Base-by-base conservation (phyloP, 306 rosid species). In the Cucurbita argyrosperma region DNA sequence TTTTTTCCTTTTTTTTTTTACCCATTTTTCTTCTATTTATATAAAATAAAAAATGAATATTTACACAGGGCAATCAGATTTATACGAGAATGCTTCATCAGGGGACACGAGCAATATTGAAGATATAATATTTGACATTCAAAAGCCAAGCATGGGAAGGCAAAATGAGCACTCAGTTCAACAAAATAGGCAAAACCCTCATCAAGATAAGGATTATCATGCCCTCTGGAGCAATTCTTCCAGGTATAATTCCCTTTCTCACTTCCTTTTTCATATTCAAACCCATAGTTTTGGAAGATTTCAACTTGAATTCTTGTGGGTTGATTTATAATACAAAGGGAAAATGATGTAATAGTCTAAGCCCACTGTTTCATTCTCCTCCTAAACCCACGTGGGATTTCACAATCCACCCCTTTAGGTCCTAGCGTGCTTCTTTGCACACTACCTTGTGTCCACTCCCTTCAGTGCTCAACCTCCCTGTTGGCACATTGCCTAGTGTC, bases 221-320 rank as follows among this genome's bases (percentile, higher is more conserved):
- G 89, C 84, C 18, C 89, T 89, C 38, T 87, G 95, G 95, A 84
- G 89, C 76, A 89, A 89, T 80, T 87, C 91, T 74, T 89, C 95
- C 12, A 82, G 95, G 95, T 89, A 5, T 10, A 18, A 45, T 8
- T 52, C 13, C 4, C 13, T 23, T 56, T 75, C 63, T 60, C 10
- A 76, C 75, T 45, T 73, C 63, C 54, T 74, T 2, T 59, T 0
- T 12, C 7, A 45, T 52, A 14, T 60, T 37, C 26, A 7, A 47
- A 10, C 52, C 11, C 5, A 0, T 13, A 10, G 39, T 10, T 5
- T 11, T 10, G 14, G 16, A 21, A 57, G 62, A 57, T 57, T 57
- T 38, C 4, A 55, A 55, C 13, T 35, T 0, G 61, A 18, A 55
- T 26, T 26, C 30, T 26, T 26, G 30, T 30, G 35, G 35, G 35